Evolutionary conservation across 2,329 filamentous ascomycete genomes (phyloP).

Genomic region (Davidsoniella eucalypti): DNA sequence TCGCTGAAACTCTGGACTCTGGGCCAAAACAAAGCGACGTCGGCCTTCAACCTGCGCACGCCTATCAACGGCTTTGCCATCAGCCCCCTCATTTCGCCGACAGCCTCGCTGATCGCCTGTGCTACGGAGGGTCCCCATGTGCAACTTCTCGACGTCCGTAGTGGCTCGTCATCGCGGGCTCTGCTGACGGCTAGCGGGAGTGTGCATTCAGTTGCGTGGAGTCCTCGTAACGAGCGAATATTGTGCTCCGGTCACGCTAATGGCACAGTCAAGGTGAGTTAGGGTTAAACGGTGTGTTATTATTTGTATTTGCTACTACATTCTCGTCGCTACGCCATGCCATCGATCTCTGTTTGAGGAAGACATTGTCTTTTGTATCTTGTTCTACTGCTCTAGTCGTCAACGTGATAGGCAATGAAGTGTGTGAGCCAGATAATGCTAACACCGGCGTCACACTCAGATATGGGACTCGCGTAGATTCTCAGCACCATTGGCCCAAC

Average conservation of each 20-base stretch:
- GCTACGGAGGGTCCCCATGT: constrained; percentile 75
- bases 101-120: constrained; percentile 61
- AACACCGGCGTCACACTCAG: constrained; percentile 22
- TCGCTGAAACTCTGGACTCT: constrained; percentile 62
- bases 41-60: constrained; percentile 49
- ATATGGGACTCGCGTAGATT: constrained; percentile 79
- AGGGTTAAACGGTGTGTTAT: background rate
- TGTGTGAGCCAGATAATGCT: no score
- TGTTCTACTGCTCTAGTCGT: background rate
- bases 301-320: background rate
- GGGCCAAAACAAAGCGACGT: constrained; percentile 40
- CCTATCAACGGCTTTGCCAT: constrained; percentile 63
- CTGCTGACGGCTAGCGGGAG: constrained; percentile 53
- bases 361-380: no score
- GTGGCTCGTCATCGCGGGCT: constrained; percentile 37
- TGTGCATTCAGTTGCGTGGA: constrained; percentile 61
- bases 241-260: constrained; percentile 75
- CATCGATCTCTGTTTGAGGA: no score
- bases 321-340: background rate
- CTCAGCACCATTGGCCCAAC: constrained; percentile 54
- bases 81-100: constrained; percentile 44
- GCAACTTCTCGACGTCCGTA: constrained; percentile 52
- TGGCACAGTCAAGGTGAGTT: constrained; percentile 39
- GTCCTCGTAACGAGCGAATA: constrained; percentile 60
- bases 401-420: background rate